Conservation (phyloP, 2,329 filamentous ascomycete species). For the Nemania serpens region DNA sequence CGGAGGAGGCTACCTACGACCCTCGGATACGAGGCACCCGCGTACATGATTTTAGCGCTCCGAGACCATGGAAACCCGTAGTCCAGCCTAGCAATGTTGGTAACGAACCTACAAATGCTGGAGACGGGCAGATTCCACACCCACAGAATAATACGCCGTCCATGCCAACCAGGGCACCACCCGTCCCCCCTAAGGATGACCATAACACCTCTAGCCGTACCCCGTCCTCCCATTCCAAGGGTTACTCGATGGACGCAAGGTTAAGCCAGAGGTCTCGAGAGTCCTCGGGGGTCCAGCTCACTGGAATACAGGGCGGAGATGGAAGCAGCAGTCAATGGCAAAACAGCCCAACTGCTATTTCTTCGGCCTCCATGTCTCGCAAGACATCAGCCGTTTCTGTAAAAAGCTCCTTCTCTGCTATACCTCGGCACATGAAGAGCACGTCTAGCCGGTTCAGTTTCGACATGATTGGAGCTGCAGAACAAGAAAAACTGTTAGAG, state of each 20-base stretch:
- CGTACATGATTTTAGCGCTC: slow-evolving; percentile 69
- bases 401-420: slow-evolving; percentile 51
- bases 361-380: slow-evolving; percentile 52
- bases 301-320: slow-evolving; percentile 17
- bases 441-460: slow-evolving; percentile 82
- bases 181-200: slow-evolving; percentile 48
- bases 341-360: slow-evolving; percentile 40
- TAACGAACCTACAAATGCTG: slow-evolving; percentile 29
- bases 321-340: slow-evolving; percentile 28
- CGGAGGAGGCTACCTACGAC: slow-evolving; percentile 59
- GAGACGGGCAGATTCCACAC: slow-evolving; percentile 29
- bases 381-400: slow-evolving; percentile 56
- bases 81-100: slow-evolving; percentile 34
- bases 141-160: slow-evolving; percentile 4
- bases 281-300: slow-evolving; percentile 17
- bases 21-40: slow-evolving; percentile 67
- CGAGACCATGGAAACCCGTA: slow-evolving; percentile 52
- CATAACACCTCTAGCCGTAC: slow-evolving; percentile 36
- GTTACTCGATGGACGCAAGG: slow-evolving; percentile 36
- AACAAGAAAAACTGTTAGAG: slow-evolving; percentile 71
- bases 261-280: slow-evolving; percentile 33
- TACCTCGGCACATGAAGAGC: slow-evolving; percentile 72
- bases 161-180: slow-evolving; percentile 37
- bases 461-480: slow-evolving; percentile 73
- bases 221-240: slow-evolving; percentile 44